Percentiles rank a stretch among this genome's conserved stretches.
Evolutionary conservation across 192 early-diverging fungal species (phyloP).

Genomic region (Podochytrium sp.): DNA sequence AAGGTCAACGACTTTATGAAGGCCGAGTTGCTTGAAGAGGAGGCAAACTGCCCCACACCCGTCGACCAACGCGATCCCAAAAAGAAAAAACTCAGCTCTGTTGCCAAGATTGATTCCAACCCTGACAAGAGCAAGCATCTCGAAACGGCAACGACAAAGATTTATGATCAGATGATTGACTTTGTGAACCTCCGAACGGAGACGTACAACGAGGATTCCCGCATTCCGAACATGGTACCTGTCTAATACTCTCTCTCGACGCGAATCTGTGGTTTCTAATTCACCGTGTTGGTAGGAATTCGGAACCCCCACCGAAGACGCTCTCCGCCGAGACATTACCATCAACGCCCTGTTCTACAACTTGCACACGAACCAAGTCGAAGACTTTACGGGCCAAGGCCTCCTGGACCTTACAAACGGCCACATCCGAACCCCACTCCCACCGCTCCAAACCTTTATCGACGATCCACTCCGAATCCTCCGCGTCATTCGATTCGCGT

Average conservation of each 20-base stretch:
- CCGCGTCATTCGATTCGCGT: conserved; percentile 93
- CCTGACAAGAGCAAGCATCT: conserved; percentile 97
- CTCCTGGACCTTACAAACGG: conserved; percentile 72
- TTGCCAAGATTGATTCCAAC: conserved; percentile 88
- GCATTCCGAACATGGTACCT: conserved; percentile 77
- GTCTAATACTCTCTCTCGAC: no score
- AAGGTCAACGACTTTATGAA: conserved; percentile 63
- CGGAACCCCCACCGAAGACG: conserved; percentile 92
- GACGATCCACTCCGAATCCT: conserved; percentile 96
- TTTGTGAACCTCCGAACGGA: conserved; percentile 97
- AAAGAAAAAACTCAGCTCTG: conserved; percentile 38
- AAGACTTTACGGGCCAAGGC: conserved; percentile 82
- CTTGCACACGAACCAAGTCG: conserved; percentile 78
- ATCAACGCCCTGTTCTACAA: conserved; percentile 99
- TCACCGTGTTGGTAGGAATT: conserved; percentile 56
- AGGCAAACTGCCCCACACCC: neutral
- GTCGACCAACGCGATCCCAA: neutral
- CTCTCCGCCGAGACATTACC: conserved; percentile 92
- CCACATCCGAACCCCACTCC: conserved; percentile 87
- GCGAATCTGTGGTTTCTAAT: no score
- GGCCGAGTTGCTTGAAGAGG: neutral
- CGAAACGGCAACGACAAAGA: conserved; percentile 90
- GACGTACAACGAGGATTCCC: conserved; percentile 77
- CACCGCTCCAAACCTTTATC: conserved; percentile 83
- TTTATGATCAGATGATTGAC: conserved; percentile 82